Base-by-base conservation (phyloP, 768 basidiomycete genomes). In the Leccinum variicolor region DNA sequence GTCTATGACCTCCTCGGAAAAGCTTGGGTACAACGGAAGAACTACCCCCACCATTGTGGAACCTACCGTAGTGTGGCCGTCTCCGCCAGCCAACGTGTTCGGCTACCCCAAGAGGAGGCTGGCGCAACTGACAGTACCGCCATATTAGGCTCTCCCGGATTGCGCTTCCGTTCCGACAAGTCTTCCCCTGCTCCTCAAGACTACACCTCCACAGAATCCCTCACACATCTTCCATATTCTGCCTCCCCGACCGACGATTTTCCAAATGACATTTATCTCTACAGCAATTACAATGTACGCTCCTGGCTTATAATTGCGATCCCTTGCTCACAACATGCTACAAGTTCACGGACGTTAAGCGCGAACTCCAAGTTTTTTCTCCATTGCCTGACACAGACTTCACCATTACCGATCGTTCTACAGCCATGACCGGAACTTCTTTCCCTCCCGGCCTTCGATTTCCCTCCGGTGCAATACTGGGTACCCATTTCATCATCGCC, bases 381-480 rank as follows among this genome's bases (percentile, higher is more conserved):
- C 94, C 94, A 0, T 78, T 87, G 34, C 85, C 90, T 2, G 83
- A 87, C 64, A 77, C 81, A 17, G 84, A 88, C 58, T 94, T 94
- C 68, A 82, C 82, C 3, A 85, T 95, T 50, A 81, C 84, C 58
- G 92, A 96, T 67, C 84, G 86, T 33, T 96, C 95, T 7, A 70
- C 82, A 11, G 74, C 84, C 14, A 97, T 98, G 94, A 79, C 79
- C 17, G 92, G 90, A 19, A 76, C 83, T 13, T 82, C 88, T 1
- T 89, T 93, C 63, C 96, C 96, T 21, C 96, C 97, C 0, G 96
- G 96, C 13, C 84, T 98, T 46, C 89, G 96, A 9, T 99, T 99
- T 76, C 96, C 96, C 6, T 91, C 94, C 0, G 96, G 95, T 19
- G 92, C 93, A 31, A 86, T 98, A 59, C 77, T 97, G 7, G 97